Base-by-base conservation (phyloP, 1,284 basidiomycete genomes). In the Xanthoconium separans region DNA sequence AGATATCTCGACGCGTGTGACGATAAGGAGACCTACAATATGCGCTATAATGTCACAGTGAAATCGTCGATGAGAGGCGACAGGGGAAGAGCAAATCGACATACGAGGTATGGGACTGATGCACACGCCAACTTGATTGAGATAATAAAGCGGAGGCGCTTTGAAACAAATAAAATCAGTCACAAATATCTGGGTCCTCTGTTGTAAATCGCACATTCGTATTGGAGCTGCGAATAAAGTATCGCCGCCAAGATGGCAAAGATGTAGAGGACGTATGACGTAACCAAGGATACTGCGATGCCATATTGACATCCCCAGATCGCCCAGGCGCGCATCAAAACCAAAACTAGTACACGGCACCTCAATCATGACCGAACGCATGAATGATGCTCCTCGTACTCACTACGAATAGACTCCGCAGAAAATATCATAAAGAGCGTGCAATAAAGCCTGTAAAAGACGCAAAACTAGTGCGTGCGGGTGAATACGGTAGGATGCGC, bases 271-370 rank as follows among this genome's bases (percentile, higher is more conserved):
- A 39, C 16, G 33, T 58, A 62, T 16, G 50, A 37, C 0, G 18
- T n/a, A 4, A 61, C 50, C 30, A 40, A 36, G 42, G 18, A 47
- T 13, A 33, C 24, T 5, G 45, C 44, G 15, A 24, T 43, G 13
- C 51, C 36, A 45, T 46, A 61, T 50, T 22, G 11, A 22, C 53
- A 59, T 8, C 44, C 56, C 56, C 57, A 55, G 47, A 58, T 55
- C 7, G 56, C 40, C 44, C 58, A 53, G n/a, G 60, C 57, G 16
- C 55, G 58, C 53, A 55, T 49, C 16, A 62, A 41, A 18, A 60
- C 58, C 16, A 59, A 27, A 31, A 62, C 37, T 39, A 18, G 8
- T 27, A 27, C 6, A 5, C 1, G 27, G 6, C 27, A 6, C 1
- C 12, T 33, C 15, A 15, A 8, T 33, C 15, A 13, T 12, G 33